Evolutionary conservation across 768 basidiomycete genomes (phyloP).

Genomic region (Sarcodon sp.): DNA sequence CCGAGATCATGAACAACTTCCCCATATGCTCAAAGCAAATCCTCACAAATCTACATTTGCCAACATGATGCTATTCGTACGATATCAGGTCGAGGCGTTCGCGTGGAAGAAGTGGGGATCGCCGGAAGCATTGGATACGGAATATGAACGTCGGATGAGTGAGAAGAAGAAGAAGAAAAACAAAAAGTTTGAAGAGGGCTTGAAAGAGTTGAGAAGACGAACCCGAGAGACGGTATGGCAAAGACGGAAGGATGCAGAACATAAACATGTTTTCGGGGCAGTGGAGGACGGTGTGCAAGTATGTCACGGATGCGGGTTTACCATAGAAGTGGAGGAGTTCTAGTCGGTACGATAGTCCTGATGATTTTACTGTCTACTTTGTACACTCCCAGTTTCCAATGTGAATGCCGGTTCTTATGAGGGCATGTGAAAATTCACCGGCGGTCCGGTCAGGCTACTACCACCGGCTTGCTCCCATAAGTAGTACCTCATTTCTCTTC

Average conservation of each 20-base stretch:
- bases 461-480: no score
- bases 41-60: conserved; percentile 91
- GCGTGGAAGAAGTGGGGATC: conserved; percentile 99
- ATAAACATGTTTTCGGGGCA: conserved; percentile 71
- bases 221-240: conserved; percentile 91
- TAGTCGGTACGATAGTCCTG: conserved; percentile 15
- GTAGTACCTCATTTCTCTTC: neutral
- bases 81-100: conserved; percentile 90
- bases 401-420: no score
- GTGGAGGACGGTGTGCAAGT: conserved; percentile 53
- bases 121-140: conserved; percentile 78
- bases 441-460: no score
- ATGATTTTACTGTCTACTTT: neutral
- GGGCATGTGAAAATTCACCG: no score
- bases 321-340: conserved; percentile 78
- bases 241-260: conserved; percentile 73
- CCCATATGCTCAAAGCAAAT: conserved; percentile 89
- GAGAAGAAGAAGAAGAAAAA: conserved; percentile 88
- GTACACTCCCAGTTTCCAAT: neutral
- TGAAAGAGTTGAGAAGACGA: conserved; percentile 71
- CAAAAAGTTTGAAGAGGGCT: conserved; percentile 87
- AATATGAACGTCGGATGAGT: conserved; percentile 64
- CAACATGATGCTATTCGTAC: conserved; percentile 98
- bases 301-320: conserved; percentile 86
- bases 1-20: conserved; percentile 82